Base-by-base conservation (phyloP, 2,329 filamentous ascomycete genomes). In the Tolypocladium album region DNA sequence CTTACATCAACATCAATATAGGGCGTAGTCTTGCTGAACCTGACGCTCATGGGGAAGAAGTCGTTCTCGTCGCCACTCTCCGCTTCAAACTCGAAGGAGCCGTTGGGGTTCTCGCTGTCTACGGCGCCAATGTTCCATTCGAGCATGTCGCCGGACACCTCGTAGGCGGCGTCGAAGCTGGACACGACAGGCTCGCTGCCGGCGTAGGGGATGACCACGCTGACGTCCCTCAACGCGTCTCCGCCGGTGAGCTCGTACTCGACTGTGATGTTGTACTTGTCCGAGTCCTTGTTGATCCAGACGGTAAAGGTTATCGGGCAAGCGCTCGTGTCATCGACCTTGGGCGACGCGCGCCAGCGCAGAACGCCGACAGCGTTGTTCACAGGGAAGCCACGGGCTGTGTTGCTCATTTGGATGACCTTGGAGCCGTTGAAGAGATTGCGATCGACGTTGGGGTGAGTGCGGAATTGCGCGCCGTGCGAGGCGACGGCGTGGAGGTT, bases 31-130 rank as follows among this genome's bases (percentile, higher is more conserved):
- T 96, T 97, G 64, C 85, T 87, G 76, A 99, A 99, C 59, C 87
- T 84, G 62, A 97, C 87, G 59, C 84, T 88, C 92, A 99, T 97
- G 1, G 94, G 94, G 86, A 99, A 99, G 79, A 97, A 97, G 68
- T 97, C 92, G 60, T 90, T 88, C 71, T 97, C 94, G 66, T 92
- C 90, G 59, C 86, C 84, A 13, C 90, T 90, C 72, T 90, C 86
- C 1, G 92, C 91, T 75, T 97, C 94, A 66, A 99, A 97, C 73
- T 99, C 94, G 69, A 99, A 97, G 55, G 89, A 88, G 22, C 94
- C 94, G 47, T 81, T 92, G 22, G 87, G 77, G 71, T 94, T 96
- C 61, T 88, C 87, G 57, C 91, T 87, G 68, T 92, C 89, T 47
- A 97, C 87, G 5, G 85, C 83, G 62, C 94, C 93, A 67, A 99